These are phyloP conservation scores for Neofusicoccum ribis DNA, from an alignment of 2,329 filamentous ascomycete species.

Conservation along the genomic window DNA sequence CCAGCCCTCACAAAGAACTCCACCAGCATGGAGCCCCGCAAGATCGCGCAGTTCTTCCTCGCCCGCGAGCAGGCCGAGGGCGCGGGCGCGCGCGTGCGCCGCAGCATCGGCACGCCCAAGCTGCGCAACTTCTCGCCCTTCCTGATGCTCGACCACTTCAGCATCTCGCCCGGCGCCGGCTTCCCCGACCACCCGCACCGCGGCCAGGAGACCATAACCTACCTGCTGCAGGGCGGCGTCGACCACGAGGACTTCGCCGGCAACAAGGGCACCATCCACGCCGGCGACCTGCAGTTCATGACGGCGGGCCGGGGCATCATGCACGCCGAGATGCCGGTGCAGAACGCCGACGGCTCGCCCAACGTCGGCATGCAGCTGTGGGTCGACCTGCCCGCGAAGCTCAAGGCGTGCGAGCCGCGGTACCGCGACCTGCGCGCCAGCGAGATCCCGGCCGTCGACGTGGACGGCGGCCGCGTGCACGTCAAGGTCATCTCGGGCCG, in stretches of 20 bases:
- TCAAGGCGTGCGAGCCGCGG: slow-evolving; percentile 87
- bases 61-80: slow-evolving; percentile 87
- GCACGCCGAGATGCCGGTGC: slow-evolving; percentile 91
- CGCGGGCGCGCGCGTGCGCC: slow-evolving; percentile 80
- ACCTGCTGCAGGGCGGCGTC: slow-evolving; percentile 79
- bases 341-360: slow-evolving; percentile 71
- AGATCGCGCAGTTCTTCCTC: slow-evolving; percentile 79
- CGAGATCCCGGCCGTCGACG: slow-evolving; percentile 76
- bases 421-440: slow-evolving; percentile 79
- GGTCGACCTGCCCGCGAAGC: slow-evolving; percentile 80
- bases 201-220: slow-evolving; percentile 88
- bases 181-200: slow-evolving; percentile 86
- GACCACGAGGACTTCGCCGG: slow-evolving; percentile 94
- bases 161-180: slow-evolving; percentile 73
- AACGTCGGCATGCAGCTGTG: slow-evolving; percentile 92
- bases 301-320: slow-evolving; percentile 89
- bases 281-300: slow-evolving; percentile 98
- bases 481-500: slow-evolving; percentile 91
- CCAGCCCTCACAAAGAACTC: slow-evolving; percentile 42
- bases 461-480: slow-evolving; percentile 71
- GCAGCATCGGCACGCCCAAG: slow-evolving; percentile 81
- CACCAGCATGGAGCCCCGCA: slow-evolving; percentile 68
- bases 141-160: slow-evolving; percentile 95
- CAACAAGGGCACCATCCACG: slow-evolving; percentile 76
- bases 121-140: slow-evolving; percentile 89